Evolutionary conservation across 1,139 yeast genomes (phyloP).

Genomic region (Yamadazyma atlantica): DNA sequence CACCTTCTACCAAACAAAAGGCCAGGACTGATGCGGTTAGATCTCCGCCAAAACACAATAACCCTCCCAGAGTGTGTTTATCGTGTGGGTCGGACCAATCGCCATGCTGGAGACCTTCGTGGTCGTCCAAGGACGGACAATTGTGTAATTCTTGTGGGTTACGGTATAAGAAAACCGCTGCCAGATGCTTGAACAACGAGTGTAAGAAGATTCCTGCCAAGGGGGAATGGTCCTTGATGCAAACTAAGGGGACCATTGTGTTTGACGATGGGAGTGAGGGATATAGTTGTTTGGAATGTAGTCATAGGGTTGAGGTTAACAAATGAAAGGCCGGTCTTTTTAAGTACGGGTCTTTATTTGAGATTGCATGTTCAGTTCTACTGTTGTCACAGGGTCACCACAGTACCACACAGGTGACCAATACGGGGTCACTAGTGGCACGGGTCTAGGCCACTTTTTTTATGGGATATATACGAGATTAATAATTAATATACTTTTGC

Average conservation of each 20-base stretch:
- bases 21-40: constrained; percentile 28
- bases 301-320: constrained; percentile 45
- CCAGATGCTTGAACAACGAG: constrained; percentile 71
- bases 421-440: no score
- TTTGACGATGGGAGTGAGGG: constrained; percentile 46
- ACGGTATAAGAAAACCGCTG: constrained; percentile 90
- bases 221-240: constrained; percentile 93
- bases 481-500: not conserved
- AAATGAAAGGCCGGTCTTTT: constrained; percentile 11
- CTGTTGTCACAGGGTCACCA: no score
- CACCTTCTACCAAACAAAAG: constrained; percentile 38
- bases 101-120: constrained; percentile 98
- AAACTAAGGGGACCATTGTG: constrained; percentile 53
- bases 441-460: no score
- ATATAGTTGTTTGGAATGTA: constrained; percentile 71
- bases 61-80: constrained; percentile 63
- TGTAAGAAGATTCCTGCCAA: constrained; percentile 94
- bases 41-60: constrained; percentile 36
- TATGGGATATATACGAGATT: not conserved
- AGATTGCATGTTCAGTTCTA: not conserved
- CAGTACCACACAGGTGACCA: no score
- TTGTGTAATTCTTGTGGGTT: constrained; percentile 95
- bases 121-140: constrained; percentile 89
- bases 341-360: constrained; percentile 6
- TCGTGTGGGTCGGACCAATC: constrained; percentile 91